Base-by-base conservation (phyloP, 768 basidiomycete species). In the Gloeostereum incarnatum region DNA sequence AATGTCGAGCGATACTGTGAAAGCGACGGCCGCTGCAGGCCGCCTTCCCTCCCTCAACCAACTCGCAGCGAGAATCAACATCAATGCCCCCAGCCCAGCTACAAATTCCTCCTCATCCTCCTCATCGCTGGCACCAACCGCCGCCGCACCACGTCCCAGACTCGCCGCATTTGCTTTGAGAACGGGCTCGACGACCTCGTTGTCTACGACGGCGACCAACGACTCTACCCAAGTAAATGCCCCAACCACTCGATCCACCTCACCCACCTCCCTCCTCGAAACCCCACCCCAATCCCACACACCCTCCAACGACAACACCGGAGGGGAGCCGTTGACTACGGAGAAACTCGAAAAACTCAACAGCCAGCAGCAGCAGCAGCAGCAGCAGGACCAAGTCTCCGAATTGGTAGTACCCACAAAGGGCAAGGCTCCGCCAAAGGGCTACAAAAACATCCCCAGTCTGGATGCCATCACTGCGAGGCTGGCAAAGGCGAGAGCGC, bases 361-460 rank as follows among this genome's bases (percentile, higher is more conserved):
- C 46, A 63, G 74, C 45, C 77, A 80, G 56, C 71, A 62, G 11
- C 45, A 47, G 25, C 34, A 31, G 29, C 48, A 1, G 40, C 51
- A 8, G 42, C 51, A 2, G 52, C 59, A 16, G 40, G 52, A 18
- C 53, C 49, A 2, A 16, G 30, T 32, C 38, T 26, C 26, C 45
- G 52, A 38, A 45, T 49, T 19, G 40, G 47, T 45, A 44, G 52
- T 31, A 27, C 49, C 26, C 48, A 59, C 27, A 53, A 60, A 58
- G 42, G 52, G 53, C 45, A 66, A 65, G 50, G 61, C 67, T n/a
- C 25, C 31, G 19, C 33, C 36, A 20, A 60, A 61, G 55, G 87
- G 87, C 17, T 90, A 87, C 61, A 90, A 88, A 77, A 89, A 88
- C 51, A 83, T 90, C 31, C 88, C 88, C 10, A 78, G 74, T 45